phyloP scores from a whole-genome alignment of 768 basidiomycete species.

The Termitomyces sp. region DNA sequence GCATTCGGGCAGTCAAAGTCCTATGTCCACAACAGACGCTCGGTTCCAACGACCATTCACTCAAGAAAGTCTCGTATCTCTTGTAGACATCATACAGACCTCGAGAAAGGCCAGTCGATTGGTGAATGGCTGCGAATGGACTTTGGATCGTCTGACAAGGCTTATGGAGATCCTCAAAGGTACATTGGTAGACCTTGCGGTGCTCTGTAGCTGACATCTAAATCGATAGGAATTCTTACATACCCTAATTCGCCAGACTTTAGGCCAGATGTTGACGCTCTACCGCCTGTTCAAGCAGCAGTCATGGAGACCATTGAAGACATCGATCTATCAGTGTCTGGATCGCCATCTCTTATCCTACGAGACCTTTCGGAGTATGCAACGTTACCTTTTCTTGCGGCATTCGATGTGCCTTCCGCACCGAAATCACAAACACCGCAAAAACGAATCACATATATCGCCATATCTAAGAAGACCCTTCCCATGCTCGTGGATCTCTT shows the following conservation, averaged over 20 bases:
- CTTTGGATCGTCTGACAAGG: constrained; percentile 52
- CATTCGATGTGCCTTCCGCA: constrained; percentile 51
- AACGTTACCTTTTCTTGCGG: constrained; percentile 82
- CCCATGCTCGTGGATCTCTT: constrained; percentile 79
- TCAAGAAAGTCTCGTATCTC: constrained; percentile 82
- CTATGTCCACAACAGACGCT: constrained; percentile 12
- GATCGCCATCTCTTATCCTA: constrained; percentile 69
- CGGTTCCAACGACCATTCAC: constrained; percentile 47
- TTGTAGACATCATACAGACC: constrained; percentile 65
- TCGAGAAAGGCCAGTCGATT: constrained; percentile 45
- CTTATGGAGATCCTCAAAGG: constrained; percentile 81
- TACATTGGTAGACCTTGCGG: constrained; percentile 11
- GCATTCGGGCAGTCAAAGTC: constrained; percentile 15
- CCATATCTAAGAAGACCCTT: constrained; percentile 83
- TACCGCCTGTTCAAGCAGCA: constrained; percentile 74
- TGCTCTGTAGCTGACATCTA: neutral
- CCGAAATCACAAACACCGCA: constrained; percentile 37
- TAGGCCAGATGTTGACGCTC: constrained; percentile 77
- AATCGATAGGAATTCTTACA: constrained; percentile 56
- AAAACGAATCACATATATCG: constrained; percentile 84
- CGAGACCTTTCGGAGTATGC: constrained; percentile 81
- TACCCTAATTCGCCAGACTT: constrained; percentile 84
- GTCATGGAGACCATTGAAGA: constrained; percentile 65
- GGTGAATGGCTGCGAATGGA: constrained; percentile 56
- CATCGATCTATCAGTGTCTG: constrained; percentile 59